Percentiles rank a stretch among this genome's conserved stretches.
These are phyloP conservation scores for Cladophialophora chaetospira DNA, from an alignment of 2,329 filamentous ascomycete genomes.

Conservation along the genomic window DNA sequence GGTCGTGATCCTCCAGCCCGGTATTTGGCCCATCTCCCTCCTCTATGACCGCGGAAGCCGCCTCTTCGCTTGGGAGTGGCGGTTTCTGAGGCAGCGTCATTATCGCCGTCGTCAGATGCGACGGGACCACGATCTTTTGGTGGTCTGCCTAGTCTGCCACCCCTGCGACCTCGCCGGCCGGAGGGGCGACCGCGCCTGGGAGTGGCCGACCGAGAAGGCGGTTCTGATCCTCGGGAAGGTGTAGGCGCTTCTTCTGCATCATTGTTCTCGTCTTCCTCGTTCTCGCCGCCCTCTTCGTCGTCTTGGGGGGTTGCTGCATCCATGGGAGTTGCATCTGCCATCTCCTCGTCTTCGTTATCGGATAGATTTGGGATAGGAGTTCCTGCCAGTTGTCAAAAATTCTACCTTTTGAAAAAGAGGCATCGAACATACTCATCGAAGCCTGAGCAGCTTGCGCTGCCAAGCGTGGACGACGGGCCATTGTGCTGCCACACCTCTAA, in stretches of 20 bases:
- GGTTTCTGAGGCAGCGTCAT: slow-evolving; percentile 45
- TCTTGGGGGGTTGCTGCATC: slow-evolving; percentile 38
- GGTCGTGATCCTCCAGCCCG: slow-evolving; percentile 73
- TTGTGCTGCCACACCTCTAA: slow-evolving; percentile 27
- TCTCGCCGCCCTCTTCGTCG: slow-evolving; percentile 39
- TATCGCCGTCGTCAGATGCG: slow-evolving; percentile 65
- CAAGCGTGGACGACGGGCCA: slow-evolving; percentile 49
- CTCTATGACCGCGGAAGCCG: slow-evolving; percentile 61
- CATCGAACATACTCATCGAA: slow-evolving; percentile 44
- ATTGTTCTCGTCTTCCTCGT: slow-evolving; percentile 37
- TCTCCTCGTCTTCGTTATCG: slow-evolving; percentile 51
- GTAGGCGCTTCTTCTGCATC: slow-evolving; percentile 49
- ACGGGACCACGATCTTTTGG: slow-evolving; percentile 82
- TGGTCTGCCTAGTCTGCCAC: slow-evolving; percentile 69
- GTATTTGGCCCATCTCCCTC: slow-evolving; percentile 71
- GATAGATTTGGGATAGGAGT: slow-evolving; percentile 44
- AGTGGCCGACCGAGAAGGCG: slow-evolving; percentile 52
- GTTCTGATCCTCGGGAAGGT: slow-evolving; percentile 45
- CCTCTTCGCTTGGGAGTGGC: slow-evolving; percentile 64
- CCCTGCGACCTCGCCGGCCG: slow-evolving; percentile 39
- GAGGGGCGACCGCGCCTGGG: slow-evolving; percentile 57
- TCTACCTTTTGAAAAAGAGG: background rate
- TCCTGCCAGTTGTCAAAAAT: slow-evolving; percentile 37
- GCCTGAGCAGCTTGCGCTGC: slow-evolving; percentile 52
- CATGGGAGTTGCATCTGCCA: slow-evolving; percentile 42